These are phyloP conservation scores for Metschnikowia gruessii DNA, from an alignment of 805 yeast genomes.

Conservation along the genomic window DNA sequence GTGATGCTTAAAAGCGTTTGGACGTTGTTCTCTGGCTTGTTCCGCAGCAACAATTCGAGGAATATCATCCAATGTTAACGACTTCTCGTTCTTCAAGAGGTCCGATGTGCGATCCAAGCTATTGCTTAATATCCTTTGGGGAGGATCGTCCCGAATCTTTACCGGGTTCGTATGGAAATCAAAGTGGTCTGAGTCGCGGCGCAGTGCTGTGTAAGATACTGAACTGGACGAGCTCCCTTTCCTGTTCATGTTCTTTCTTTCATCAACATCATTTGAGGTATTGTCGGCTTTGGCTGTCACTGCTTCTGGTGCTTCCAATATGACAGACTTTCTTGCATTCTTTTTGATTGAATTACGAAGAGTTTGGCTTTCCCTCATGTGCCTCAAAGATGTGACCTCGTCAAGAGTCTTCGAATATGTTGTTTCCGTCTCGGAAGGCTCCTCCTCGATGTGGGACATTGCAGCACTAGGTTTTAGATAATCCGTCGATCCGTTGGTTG, in stretches of 20 bases:
- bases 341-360: conserved; percentile 44
- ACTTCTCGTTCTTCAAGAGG: conserved; percentile 73
- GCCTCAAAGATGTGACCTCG: conserved; percentile 40
- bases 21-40: conserved; percentile 89
- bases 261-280: conserved; percentile 22
- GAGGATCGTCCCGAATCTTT: conserved; percentile 38
- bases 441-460: conserved; percentile 20
- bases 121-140: conserved; percentile 29
- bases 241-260: conserved; percentile 13
- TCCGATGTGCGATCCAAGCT: conserved; percentile 62
- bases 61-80: conserved; percentile 90
- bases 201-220: conserved; percentile 26
- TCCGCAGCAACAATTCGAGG: conserved; percentile 97
- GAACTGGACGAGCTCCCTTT: conserved; percentile 28
- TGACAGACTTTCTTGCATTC: conserved; percentile 62
- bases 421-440: conserved; percentile 32
- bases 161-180: conserved; percentile 25
- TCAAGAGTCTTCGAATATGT: conserved; percentile 67
- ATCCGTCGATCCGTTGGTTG: not conserved
- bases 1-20: conserved; percentile 87
- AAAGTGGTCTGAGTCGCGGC: conserved; percentile 27
- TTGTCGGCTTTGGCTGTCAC: conserved; percentile 33
- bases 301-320: conserved; percentile 61
- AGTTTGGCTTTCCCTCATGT: not conserved
- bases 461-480: conserved; percentile 8